Base-by-base conservation (phyloP, 1,284 basidiomycete species). In the Heterobasidion parviporum region DNA sequence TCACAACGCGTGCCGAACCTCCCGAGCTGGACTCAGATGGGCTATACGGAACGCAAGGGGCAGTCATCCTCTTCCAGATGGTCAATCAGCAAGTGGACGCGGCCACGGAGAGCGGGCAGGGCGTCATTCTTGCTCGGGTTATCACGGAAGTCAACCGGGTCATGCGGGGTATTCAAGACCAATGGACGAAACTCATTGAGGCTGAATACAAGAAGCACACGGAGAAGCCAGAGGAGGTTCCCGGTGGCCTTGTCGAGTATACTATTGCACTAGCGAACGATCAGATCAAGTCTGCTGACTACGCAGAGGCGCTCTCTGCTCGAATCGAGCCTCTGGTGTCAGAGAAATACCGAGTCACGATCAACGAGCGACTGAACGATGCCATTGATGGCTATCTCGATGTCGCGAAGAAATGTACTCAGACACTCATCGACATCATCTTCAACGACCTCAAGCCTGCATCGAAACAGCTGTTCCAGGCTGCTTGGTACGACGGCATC, bases 321-420 rank as follows among this genome's bases (percentile, higher is more conserved):
- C 86, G 95, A 48, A 76, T 99, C 35, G 96, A 98, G 72, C 84
- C 89, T 3, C 81, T 97, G 56, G 96, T 99, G 2, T 93, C 89
- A 15, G 87, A 92, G 64, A 98, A 98, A 74, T 98, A 99, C 72
- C 81, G 88, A 56, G 78, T 76, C 3, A 78, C 81, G 9, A 97
- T 99, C 65, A 83, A 83, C 60, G 92, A 95, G 64, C 81, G 85
- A 52, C 76, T 98, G 56, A 98, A 98, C 75, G 89, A 95, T 62
- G 94, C 95, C 15, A 97, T 99, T 65, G 96, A 99, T 66, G 97
- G 97, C 1, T 98, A 96, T 73, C 81, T 99, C 62, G 97, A 99
- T 71, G 93, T 99, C 18, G 94, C 94, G 56, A 98, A 98, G 75
- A 92, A 92, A 68, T 98, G 94, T 75, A 94, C 92, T 14, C 92